Evolutionary conservation across 2,329 filamentous ascomycete species (phyloP), one percentile per base, ranked within the genome.

Genomic region (Diatrype stigma): DNA sequence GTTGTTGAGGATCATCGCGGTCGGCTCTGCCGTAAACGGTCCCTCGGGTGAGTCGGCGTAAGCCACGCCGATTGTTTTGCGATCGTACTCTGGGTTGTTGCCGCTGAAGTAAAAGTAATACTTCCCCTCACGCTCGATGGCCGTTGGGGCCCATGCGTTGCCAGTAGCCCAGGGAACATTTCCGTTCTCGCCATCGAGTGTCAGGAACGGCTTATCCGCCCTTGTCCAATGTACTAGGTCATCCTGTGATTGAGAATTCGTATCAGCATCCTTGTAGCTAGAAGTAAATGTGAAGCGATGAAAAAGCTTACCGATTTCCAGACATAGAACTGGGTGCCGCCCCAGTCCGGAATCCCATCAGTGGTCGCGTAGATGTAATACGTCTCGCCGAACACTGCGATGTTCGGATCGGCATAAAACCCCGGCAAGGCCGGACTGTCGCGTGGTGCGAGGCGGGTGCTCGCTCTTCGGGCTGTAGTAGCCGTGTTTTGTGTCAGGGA

Each of bases 141-240:
- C 84, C 47, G 84, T 82, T 0, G 84, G 84, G 0, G 84, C 84
- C 84, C 84, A 87, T 3, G 85, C 77, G 58, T 86, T 85, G 53
- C 85, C 84, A 1, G 73, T 77, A 0, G 81, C 82, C 84, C 84
- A 87, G 2, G 82, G 81, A 1, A 87, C 75, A 51, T 85, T 76
- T 11, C 74, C 74, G 22, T 60, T 63, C 0, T 67, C 64, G n/a
- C 73, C 73, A 40, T 77, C 69, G 2, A 78, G 69, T 0, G 67
- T 70, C 19, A 78, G 67, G 56, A 78, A 70, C 0, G 75, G 73
- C 14, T 71, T 47, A 0, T 65, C 59, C 3, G 68, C 64, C 22
- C 71, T 67, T 2, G 66, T 70, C 75, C 75, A 78, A 17, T 61
- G 56, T 1, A 69, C 67, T 1, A 78, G 67, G 49, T 78, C 67